Evolutionary conservation across 208 protist species (phyloP), one percentile per base, ranked within the genome.

Genomic region (Trypanosoma cruzi): DNA sequence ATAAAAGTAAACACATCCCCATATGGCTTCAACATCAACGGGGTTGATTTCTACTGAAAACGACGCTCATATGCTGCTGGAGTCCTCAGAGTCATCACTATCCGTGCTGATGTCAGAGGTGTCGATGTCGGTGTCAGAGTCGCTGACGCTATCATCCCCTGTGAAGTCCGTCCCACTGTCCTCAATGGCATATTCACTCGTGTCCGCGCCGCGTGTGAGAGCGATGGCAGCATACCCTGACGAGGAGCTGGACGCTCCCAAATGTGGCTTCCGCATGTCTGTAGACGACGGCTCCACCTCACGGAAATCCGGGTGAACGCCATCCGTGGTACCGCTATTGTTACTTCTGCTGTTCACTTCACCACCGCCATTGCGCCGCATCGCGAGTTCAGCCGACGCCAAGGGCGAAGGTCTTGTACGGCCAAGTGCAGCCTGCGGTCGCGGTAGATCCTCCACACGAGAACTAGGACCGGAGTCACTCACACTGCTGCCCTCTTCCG

Each of bases 401-500:
- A 28, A 18, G 16, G 67, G 65, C 16, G 68, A 73, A 4, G 69
- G 68, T n/a, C 77, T 62, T 14, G 63, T 63, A 14, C 79, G 73
- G 2, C 79, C 83, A 37, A 77, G 32, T 0, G 73, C 75, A 29
- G 64, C 77, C 24, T 82, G 72, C 48, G 74, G 76, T 13, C 76
- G 83, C 32, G 67, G 14, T 8, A 32, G 54, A 28, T 56, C 71
- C 36, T 67, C 68, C 46, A 68, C 67, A 28, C 58, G 57, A 22
- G 83, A 81, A 24, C 78, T 75, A 20, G 32, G 34, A 20, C 64
- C 50, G 1, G 58, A 60, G 4, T 64, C 73, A 48, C 68, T 76
- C 50, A 37, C 79, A 55, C 84, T 92, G 79, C 84, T 92, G 57
- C 86, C 80, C 49, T 97, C 84, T 36, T 60, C 77, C 14, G 58